Evolutionary conservation across 768 basidiomycete species (phyloP), one percentile per base, ranked within the genome.

Genomic region (Leccinum boreale): DNA sequence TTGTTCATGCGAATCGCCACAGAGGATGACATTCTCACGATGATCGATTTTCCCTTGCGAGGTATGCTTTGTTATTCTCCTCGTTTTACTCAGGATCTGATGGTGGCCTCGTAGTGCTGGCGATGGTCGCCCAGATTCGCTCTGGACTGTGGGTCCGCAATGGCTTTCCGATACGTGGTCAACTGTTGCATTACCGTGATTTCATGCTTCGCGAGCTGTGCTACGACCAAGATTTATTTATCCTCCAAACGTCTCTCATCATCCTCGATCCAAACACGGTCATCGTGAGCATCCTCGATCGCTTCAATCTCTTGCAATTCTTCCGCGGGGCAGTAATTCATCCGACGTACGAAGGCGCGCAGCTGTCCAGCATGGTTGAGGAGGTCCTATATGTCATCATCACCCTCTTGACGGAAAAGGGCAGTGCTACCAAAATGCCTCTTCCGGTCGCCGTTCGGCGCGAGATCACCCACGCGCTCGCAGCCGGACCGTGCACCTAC

Each of bases 81-180:
- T 50, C n/a, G 31, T 55, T 53, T 17, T 45, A n/a, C 6, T 33
- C 10, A 10, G 36, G 45, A 56, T 53, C 47, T 59, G 21, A 58
- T 31, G 6, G 24, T 29, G 15, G 29, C n/a, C 5, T 55, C 10
- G 23, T 54, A 94, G 93, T 92, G 6, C 77, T 94, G 26, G 83
- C 87, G 1, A 93, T 95, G 87, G 87, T 96, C 47, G 94, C 95
- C 0, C 97, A 98, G 70, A 93, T 98, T 52, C 85, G 94, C 24
- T 90, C 92, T 0, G 94, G 94, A 0, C 80, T 98, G 4, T 99
- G 97, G 97, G 95, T 97, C 8, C 89, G 96, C 54, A 99, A 99
- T 65, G 97, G 97, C 4, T 92, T 94, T 67, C 90, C 90, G 15
- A 95, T 98, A 63, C 88, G 96, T 1, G 94, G 94, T 0, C 97